Evolutionary conservation across 805 yeast genomes (phyloP).

Genomic region (Metschnikowia kofuensis): DNA sequence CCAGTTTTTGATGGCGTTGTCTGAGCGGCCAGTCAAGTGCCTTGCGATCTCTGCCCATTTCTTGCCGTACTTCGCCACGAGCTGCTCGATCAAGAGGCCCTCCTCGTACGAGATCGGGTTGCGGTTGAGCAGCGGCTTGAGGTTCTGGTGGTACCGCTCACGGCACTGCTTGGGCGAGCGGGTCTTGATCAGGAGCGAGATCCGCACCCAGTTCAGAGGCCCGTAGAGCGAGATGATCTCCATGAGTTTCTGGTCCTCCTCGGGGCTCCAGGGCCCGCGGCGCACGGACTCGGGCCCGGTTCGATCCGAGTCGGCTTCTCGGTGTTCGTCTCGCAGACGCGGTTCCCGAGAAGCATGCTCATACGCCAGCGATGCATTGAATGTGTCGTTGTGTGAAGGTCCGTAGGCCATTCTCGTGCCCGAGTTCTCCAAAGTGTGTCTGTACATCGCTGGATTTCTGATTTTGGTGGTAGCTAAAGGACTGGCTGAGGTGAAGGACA

Average conservation of each 20-base stretch:
- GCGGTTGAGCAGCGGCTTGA: slow-evolving; percentile 79
- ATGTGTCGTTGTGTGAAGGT: not conserved
- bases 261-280: slow-evolving; percentile 89
- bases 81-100: slow-evolving; percentile 74
- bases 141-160: slow-evolving; percentile 87
- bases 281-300: slow-evolving; percentile 26
- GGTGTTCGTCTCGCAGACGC: not conserved
- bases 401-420: not conserved
- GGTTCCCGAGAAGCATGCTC: not conserved
- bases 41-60: slow-evolving; percentile 94
- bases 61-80: slow-evolving; percentile 78
- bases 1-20: slow-evolving; percentile 91
- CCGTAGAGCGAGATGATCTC: slow-evolving; percentile 69
- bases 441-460: not conserved
- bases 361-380: not conserved
- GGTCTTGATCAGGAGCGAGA: slow-evolving; percentile 67
- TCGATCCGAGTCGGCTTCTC: not conserved
- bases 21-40: slow-evolving; percentile 83
- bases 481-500: too few species aligned
- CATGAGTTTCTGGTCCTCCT: slow-evolving; percentile 72
- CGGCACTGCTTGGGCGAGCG: slow-evolving; percentile 91
- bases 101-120: slow-evolving; percentile 83
- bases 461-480: not conserved
- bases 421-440: not conserved
- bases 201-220: slow-evolving; percentile 86